A percentile compares a stretch with the other conserved stretches of the same genome.
These are phyloP conservation scores for Rhazya stricta DNA, from an alignment of 257 asterid genomes.

Conservation along the genomic window DNA sequence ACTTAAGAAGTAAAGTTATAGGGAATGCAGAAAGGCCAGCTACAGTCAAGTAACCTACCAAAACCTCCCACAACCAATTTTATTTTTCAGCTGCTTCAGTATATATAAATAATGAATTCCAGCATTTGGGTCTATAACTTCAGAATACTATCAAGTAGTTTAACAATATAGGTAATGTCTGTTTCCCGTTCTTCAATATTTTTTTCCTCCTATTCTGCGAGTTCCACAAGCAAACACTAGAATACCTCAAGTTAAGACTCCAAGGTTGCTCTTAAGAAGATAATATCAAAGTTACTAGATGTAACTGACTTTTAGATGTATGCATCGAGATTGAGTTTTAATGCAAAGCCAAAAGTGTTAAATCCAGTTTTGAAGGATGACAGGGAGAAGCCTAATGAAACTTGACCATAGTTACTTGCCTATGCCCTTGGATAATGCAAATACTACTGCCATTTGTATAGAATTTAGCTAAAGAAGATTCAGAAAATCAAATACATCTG, in stretches of 20 bases:
- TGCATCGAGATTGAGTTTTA: not conserved
- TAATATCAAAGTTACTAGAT: not conserved
- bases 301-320: not conserved
- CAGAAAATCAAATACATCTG: not conserved
- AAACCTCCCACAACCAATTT: not conserved
- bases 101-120: not conserved
- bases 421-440: not conserved
- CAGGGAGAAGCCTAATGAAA: not conserved
- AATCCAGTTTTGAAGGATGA: too few species aligned
- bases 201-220: not conserved
- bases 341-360: not conserved
- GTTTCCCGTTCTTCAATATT: not conserved
- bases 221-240: not conserved
- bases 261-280: not conserved
- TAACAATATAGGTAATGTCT: not conserved
- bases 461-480: not conserved
- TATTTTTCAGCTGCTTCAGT: not conserved
- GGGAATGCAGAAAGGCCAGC: not conserved
- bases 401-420: not conserved
- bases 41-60: not conserved
- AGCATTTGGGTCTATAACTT: not conserved
- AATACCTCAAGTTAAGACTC: not conserved
- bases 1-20: not conserved
- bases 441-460: not conserved
- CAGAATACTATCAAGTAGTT: not conserved